Conservation (phyloP, 805 yeast species). For the Candida sanyiensis region DNA sequence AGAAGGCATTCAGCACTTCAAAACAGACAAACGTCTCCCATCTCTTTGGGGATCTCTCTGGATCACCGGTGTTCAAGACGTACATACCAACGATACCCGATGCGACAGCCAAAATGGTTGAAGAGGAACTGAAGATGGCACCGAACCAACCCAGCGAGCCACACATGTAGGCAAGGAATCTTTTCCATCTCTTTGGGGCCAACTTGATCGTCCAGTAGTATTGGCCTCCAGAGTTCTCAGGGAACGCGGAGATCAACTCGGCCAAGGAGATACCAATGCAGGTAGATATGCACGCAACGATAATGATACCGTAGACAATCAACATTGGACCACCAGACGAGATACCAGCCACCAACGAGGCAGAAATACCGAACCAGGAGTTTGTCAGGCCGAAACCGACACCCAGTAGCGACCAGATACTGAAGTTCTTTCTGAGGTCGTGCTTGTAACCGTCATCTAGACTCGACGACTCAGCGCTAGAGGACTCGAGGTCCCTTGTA, state of each 20-base stretch:
- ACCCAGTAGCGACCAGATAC: conserved; percentile 43
- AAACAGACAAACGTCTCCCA: conserved; percentile 51
- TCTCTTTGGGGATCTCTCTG: conserved; percentile 31
- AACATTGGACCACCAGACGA: conserved; percentile 51
- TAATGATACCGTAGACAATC: conserved; percentile 50
- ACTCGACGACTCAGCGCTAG: neutral
- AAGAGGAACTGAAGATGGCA: conserved; percentile 54
- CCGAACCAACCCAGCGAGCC: conserved; percentile 59
- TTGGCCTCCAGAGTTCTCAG: conserved; percentile 50
- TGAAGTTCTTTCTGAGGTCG: conserved; percentile 28
- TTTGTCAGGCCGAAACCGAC: conserved; percentile 55
- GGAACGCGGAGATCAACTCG: conserved; percentile 46
- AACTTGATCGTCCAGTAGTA: conserved; percentile 50
- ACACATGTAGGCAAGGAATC: conserved; percentile 43
- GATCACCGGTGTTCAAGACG: conserved; percentile 29
- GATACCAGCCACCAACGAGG: conserved; percentile 48
- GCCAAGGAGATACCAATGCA: conserved; percentile 44
- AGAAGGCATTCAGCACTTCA: conserved; percentile 37
- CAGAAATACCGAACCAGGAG: conserved; percentile 57
- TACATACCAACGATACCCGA: conserved; percentile 44
- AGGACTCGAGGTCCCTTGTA: conserved; percentile 1
- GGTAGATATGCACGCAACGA: conserved; percentile 41
- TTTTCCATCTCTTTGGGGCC: conserved; percentile 34
- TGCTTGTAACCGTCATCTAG: conserved; percentile 16
- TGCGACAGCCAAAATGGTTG: conserved; percentile 49